A percentile compares a stretch with the other conserved stretches of the same genome.
Evolutionary conservation across 116 monocot genomes (phyloP).

Genomic region (Cymodocea nodosa): DNA sequence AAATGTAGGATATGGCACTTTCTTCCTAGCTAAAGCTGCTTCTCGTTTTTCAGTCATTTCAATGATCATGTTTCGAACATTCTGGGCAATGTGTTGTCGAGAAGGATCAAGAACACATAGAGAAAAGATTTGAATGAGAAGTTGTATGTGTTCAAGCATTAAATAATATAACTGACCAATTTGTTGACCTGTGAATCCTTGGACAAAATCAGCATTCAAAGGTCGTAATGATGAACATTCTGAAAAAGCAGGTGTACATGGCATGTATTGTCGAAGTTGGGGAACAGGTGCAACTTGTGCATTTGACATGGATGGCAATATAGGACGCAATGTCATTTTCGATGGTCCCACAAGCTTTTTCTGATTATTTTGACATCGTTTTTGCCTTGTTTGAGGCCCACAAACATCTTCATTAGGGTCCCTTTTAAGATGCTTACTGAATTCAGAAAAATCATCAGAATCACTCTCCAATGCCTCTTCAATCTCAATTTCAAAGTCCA

Average conservation of each 20-base stretch:
- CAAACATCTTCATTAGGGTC: slow-evolving; percentile 11
- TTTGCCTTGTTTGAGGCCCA: slow-evolving; percentile 61
- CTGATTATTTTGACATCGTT: slow-evolving; percentile 29
- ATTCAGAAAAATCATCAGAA: slow-evolving; percentile 35
- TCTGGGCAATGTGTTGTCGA: slow-evolving; percentile 44
- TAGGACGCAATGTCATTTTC: slow-evolving; percentile 46
- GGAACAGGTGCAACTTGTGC: slow-evolving; percentile 5
- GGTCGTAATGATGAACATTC: slow-evolving; percentile 10
- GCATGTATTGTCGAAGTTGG: slow-evolving; percentile 15
- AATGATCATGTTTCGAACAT: slow-evolving; percentile 43
- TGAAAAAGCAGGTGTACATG: slow-evolving; percentile 16
- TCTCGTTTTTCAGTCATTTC: slow-evolving; percentile 58
- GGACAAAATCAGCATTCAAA: slow-evolving; percentile 15
- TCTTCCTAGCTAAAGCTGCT: slow-evolving; percentile 33
- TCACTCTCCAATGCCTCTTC: slow-evolving; percentile 85
- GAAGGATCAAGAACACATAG: slow-evolving; percentile 70
- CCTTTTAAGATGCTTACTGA: slow-evolving; percentile 5
- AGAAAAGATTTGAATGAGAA: slow-evolving; percentile 77
- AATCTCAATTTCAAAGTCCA: slow-evolving; percentile 78
- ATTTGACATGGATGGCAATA: slow-evolving; percentile 43
- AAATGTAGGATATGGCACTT: slow-evolving; percentile 29
- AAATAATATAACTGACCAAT: slow-evolving; percentile 64
- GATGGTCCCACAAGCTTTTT: slow-evolving; percentile 20
- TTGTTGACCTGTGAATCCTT: slow-evolving; percentile 61
- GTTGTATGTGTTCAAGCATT: slow-evolving; percentile 85